A percentile compares a stretch with the other conserved stretches of the same genome.
These are phyloP conservation scores for Scleromitrula shiraiana DNA, from an alignment of 2,329 filamentous ascomycete genomes.

Conservation along the genomic window DNA sequence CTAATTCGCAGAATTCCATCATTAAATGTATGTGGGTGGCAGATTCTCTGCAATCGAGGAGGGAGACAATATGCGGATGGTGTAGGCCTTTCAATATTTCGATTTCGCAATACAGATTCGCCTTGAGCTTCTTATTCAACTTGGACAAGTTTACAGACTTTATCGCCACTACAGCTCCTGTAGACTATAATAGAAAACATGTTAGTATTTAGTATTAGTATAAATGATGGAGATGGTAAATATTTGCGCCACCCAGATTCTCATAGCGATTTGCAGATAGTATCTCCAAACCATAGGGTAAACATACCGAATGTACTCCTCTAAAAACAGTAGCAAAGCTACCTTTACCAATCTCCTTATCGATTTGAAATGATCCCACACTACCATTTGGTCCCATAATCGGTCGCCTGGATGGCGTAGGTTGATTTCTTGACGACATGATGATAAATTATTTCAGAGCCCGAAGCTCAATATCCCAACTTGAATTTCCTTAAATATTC, in stretches of 20 bases:
- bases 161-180: constrained; percentile 80
- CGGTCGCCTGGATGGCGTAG: constrained; percentile 32
- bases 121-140: constrained; percentile 90
- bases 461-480: constrained; percentile 12
- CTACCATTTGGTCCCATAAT: constrained; percentile 41
- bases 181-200: constrained; percentile 45
- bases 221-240: background rate
- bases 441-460: constrained; percentile 16
- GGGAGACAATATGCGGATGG: constrained; percentile 92
- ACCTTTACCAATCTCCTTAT: constrained; percentile 89
- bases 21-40: constrained; percentile 86
- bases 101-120: constrained; percentile 93
- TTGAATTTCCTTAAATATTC: constrained; percentile 6
- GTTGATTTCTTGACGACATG: constrained; percentile 36
- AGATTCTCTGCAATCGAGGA: constrained; percentile 90
- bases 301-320: constrained; percentile 72
- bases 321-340: constrained; percentile 96
- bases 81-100: constrained; percentile 88
- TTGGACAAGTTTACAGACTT: constrained; percentile 90
- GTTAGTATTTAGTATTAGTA: constrained; percentile 17
- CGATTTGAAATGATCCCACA: constrained; percentile 66
- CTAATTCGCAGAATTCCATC: constrained; percentile 97
- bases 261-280: background rate
- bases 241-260: background rate
- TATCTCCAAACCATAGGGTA: background rate